These are phyloP conservation scores for Fusarium buxicola DNA, from an alignment of 2,329 filamentous ascomycete genomes.

Conservation along the genomic window DNA sequence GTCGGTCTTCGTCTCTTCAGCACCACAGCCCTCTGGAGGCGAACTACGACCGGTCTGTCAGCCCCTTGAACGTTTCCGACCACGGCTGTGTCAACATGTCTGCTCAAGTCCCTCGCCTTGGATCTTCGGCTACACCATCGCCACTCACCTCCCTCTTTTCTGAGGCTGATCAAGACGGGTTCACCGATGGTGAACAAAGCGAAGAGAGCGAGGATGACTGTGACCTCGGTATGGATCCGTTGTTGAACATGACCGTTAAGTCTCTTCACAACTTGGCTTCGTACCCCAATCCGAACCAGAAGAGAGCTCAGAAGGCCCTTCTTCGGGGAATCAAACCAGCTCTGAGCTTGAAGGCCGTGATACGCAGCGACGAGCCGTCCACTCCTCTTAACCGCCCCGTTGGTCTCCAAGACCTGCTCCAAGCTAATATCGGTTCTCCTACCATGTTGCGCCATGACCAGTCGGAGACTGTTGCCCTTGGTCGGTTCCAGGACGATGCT, in stretches of 20 bases:
- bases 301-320: slow-evolving; percentile 61
- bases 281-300: slow-evolving; percentile 66
- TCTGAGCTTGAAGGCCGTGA: slow-evolving; percentile 22
- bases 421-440: slow-evolving; percentile 8
- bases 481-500: slow-evolving; percentile 21
- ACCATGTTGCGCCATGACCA: slow-evolving; percentile 12
- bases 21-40: slow-evolving; percentile 66
- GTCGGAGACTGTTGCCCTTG: slow-evolving; percentile 23
- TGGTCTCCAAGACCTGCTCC: slow-evolving; percentile 20
- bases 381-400: slow-evolving; percentile 15
- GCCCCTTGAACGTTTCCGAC: slow-evolving; percentile 50
- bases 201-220: slow-evolving; percentile 48
- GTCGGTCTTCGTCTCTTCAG: slow-evolving; percentile 40
- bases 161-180: slow-evolving; percentile 29
- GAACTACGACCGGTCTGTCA: slow-evolving; percentile 64
- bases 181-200: slow-evolving; percentile 40
- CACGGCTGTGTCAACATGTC: slow-evolving; percentile 45
- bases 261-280: slow-evolving; percentile 66
- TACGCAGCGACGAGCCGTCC: slow-evolving; percentile 25
- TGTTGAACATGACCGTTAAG: slow-evolving; percentile 58
- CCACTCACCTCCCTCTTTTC: slow-evolving; percentile 35
- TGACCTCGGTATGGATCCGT: slow-evolving; percentile 46
- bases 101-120: slow-evolving; percentile 42
- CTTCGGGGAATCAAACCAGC: slow-evolving; percentile 47
- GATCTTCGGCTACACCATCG: slow-evolving; percentile 44